Evolutionary conservation across 139 green algal genomes (phyloP), one percentile per base, ranked within the genome.

Genomic region (Mesotaenium endlicherianum): DNA sequence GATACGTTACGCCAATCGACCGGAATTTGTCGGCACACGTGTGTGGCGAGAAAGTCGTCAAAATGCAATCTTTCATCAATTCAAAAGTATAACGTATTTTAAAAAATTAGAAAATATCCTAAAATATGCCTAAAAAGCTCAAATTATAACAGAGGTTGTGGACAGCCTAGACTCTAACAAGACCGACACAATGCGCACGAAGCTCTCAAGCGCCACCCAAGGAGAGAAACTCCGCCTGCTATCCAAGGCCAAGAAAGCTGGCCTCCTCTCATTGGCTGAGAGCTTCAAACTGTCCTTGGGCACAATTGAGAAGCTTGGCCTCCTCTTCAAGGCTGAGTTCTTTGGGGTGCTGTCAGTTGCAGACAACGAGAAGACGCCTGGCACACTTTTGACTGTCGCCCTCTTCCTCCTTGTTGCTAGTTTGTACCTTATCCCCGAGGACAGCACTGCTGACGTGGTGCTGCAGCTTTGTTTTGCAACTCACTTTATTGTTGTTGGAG

Each of bases 291-390:
- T 95, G 0, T 93, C 92, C 3, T 83, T 95, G 43, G 82, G 77
- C 36, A 88, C 83, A 60, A 93, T 95, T 60, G 93, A 95, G 81
- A 83, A 93, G 75, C 86, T 85, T 41, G 93, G 93, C n/a, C 84
- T 94, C 44, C 88, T 95, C 42, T 91, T 80, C 55, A 95, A 88
- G 26, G 93, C 80, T 17, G 77, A 84, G 57, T 36, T 53, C 30
- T 55, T 74, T 1, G 77, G 77, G 4, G 68, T 84, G 2, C 39
- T 84, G 31, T 84, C 77, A 34, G 77, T 53, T 43, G 77, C 68
- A 26, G 59, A 53, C 17, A 53, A 84, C 30, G 53, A 26, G 16
- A 34, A 36, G 20, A 84, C 77, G 2, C 77, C 77, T 38, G 26
- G 47, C 31, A 64, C 17, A 6, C 77, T 84, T 31, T n/a, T 39